Base-by-base conservation (phyloP, 441 rosid genomes). In the Populus trichocarpa region DNA sequence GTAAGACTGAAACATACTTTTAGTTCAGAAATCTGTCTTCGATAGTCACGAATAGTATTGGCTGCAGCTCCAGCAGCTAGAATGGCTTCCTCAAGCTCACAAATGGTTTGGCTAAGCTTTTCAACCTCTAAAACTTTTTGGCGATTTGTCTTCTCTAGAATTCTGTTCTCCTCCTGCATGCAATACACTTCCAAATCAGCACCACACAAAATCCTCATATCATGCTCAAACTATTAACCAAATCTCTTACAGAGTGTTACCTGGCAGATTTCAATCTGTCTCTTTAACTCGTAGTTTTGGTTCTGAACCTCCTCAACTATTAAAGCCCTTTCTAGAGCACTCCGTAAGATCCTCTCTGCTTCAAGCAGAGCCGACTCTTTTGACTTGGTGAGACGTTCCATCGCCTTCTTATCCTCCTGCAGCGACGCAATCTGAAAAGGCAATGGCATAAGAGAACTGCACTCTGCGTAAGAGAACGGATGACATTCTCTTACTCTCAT, bases 221-320 rank as follows among this genome's bases (percentile, higher is more conserved):
- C 14, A 13, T 12, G 35, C 28, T 6, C 13, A 42, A 74, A 35
- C 63, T 66, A 35, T 14, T 33, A 16, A 73, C 30, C 36, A 8
- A 18, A 2, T 71, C 66, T 66, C 26, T 70, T 13, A 14, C 63
- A 9, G 11, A 69, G 70, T 26, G 4, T 5, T 81, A 84, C 98
- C 93, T 87, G 95, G 67, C 89, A 93, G 64, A 93, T 96, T 87
- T 93, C 99, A 78, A 93, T 90, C 90, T 91, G 92, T 83, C 95
- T 66, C 85, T 83, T 89, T 78, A 96, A 85, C 76, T 92, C 98
- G 38, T 85, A 90, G 89, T 93, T 96, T 28, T 90, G 95, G 84
- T 93, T 96, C 65, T 96, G 99, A 69, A 96, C 94, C 78, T 96
- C 97, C 82, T 93, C 98, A 69, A 96, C 99, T 8, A 94, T 90